Evolutionary conservation across 306 rosid genomes (phyloP).

Genomic region (Vigna mungo): DNA sequence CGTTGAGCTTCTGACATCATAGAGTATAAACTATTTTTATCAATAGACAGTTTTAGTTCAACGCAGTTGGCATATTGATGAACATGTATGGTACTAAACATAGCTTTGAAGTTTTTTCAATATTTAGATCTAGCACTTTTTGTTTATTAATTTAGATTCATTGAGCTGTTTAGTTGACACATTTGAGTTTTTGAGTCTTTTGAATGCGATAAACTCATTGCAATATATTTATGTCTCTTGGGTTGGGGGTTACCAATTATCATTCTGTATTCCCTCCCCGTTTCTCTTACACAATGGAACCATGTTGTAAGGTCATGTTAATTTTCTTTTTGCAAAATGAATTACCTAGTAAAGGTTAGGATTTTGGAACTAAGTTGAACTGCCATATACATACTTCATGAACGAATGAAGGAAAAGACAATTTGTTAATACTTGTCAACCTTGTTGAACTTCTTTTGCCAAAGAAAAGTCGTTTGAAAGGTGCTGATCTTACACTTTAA

Average conservation of each 20-base stretch:
- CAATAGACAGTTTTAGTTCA: neutral
- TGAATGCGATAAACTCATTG: neutral
- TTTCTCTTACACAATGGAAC: neutral
- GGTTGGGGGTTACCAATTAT: constrained; percentile 12
- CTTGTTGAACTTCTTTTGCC: neutral
- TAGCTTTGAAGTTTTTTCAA: neutral
- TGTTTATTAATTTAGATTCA: neutral
- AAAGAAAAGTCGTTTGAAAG: constrained; percentile 10
- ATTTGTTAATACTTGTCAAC: neutral
- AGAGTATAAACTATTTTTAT: neutral
- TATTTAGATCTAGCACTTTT: neutral
- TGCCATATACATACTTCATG: neutral
- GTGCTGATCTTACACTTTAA: constrained; percentile 3
- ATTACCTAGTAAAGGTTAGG: neutral
- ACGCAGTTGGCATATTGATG: constrained; percentile 20
- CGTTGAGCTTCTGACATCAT: constrained; percentile 1
- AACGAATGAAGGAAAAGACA: constrained; percentile 2
- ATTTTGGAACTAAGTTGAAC: neutral
- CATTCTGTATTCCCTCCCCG: neutral
- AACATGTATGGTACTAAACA: neutral
- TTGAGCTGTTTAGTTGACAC: neutral
- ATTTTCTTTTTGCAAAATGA: neutral
- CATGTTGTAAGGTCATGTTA: constrained; percentile 13
- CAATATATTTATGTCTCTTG: neutral
- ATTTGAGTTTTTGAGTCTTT: constrained; percentile 13